Evolutionary conservation across 306 rosid genomes (phyloP), one percentile per base, ranked within the genome.

Genomic region (Sicyos baderoa): DNA sequence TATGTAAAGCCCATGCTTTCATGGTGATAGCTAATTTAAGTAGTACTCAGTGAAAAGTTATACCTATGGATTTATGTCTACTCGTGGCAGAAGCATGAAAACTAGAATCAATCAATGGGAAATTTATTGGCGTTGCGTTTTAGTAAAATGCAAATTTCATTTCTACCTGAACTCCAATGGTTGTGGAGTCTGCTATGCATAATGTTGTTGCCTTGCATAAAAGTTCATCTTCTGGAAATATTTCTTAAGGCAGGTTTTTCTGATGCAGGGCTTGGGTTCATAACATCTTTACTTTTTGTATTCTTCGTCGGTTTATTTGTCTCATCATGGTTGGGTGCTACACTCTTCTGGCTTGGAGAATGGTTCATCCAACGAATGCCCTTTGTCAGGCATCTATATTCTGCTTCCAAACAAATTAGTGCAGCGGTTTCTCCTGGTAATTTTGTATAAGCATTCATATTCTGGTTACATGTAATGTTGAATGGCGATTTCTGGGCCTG

Each of bases 301-400:
- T 91, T 91, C 79, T 82, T 84, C 74, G 86, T 85, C 79, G 97
- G 96, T 15, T 80, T 89, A 79, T 89, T 89, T 80, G 96, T 91
- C 72, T 89, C 96, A 4, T 89, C 95, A 25, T 91, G 95, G 97
- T 82, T 87, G 88, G 96, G 97, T 58, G 89, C 91, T 69, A 81
- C 96, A 53, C 82, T 91, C 71, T 82, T 89, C 82, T 87, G 87
- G 79, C 72, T 89, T 68, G 97, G 97, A 77, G 96, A 89, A 81
- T 91, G 96, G 95, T 75, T 91, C 64, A 91, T 89, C 75, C 87
- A 87, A 88, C 82, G 75, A 79, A 89, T 91, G 97, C 97, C 97
- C 75, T 84, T 90, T 73, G 91, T 91, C 68, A 85, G 84, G 82
- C 95, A 91, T 74, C 77, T 89, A 45, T 91, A 91, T 77, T 85